Evolutionary conservation across 2,329 filamentous ascomycete genomes (phyloP).

Genomic region (Myriosclerotinia duriaeana): DNA sequence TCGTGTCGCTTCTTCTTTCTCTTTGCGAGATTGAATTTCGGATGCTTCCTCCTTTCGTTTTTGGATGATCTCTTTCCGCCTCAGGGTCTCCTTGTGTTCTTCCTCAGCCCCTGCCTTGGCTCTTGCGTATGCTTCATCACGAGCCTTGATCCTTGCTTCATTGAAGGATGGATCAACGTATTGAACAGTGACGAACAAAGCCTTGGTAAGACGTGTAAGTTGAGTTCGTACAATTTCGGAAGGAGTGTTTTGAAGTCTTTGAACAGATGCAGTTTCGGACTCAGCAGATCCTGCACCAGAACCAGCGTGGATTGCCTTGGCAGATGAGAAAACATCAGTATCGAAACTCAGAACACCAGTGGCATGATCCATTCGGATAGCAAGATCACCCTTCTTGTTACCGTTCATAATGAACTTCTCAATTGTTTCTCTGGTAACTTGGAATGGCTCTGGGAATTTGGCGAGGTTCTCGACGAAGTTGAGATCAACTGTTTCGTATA

Average conservation of each 20-base stretch:
- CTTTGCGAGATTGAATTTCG: conserved; percentile 80
- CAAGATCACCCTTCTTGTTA: conserved; percentile 98
- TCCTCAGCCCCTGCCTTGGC: conserved; percentile 86
- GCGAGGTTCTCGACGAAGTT: conserved; percentile 91
- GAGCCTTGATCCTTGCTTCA: conserved; percentile 74
- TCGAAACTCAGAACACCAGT: conserved; percentile 96
- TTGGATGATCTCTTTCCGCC: conserved; percentile 86
- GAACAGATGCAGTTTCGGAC: conserved; percentile 77
- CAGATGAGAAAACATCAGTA: conserved; percentile 95
- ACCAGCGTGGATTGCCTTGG: conserved; percentile 85
- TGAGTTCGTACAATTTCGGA: conserved; percentile 97
- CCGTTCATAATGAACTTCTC: conserved; percentile 99
- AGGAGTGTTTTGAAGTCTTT: conserved; percentile 94
- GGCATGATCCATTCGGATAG: conserved; percentile 93
- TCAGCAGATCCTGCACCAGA: conserved; percentile 85
- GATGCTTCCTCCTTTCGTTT: conserved; percentile 97
- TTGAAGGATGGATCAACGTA: conserved; percentile 92
- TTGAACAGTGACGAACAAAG: conserved; percentile 89
- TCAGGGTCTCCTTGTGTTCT: conserved; percentile 82
- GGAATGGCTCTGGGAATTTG: conserved; percentile 93
- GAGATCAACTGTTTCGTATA: conserved; percentile 96
- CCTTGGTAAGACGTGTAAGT: conserved; percentile 85
- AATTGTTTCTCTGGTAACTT: conserved; percentile 84
- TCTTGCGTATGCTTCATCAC: conserved; percentile 74
- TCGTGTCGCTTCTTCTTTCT: conserved; percentile 87